Evolutionary conservation across 2,329 filamentous ascomycete species (phyloP), one percentile per base, ranked within the genome.

Genomic region (Diaporthe capsici): DNA sequence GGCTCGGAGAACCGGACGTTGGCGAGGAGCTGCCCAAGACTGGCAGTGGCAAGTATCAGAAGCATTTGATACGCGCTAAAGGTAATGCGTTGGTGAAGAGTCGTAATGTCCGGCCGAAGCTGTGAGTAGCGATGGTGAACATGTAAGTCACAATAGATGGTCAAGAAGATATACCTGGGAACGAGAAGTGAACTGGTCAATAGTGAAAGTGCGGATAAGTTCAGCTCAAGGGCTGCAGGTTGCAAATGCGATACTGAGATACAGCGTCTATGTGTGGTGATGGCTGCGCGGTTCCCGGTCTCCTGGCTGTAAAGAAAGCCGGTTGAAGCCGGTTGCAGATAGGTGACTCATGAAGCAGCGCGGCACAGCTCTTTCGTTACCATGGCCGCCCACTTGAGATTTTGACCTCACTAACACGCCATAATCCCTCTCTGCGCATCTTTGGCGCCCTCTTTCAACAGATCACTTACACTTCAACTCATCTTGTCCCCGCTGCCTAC

Each of bases 61-160:
- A 65, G 25, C 61, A 65, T 8, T n/a, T 65, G 42, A 65, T 65
- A 65, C 61, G 42, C 12, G 61, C 39, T 22, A 47, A 49, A 49
- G 61, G 61, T 5, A 49, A 65, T 34, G 61, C 25, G 17, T n/a
- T 65, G 15, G 25, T 65, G 61, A 65, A 34, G 42, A 65, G 25
- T 47, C 61, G 42, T 4, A 10, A 0, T 34, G 20, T 49, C 25
- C 42, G 61, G 4, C 17, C 61, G 17, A 65, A 34, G 42, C 7
- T 65, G 4, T 65, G 9, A 47, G 39, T 28, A 15, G 34, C 22
- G 12, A 20, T 39, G 20, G 34, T 42, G 6, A 3, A 4, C 22
- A 17, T 7, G 42, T 3, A 60, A 39, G 1, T 2, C 20, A 15
- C 22, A 25, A n/a, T 4, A 22, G 34, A 60, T 60, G 2, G 34